Evolutionary conservation across 2,329 filamentous ascomycete species (phyloP).

Genomic region (Fusarium newnesense): DNA sequence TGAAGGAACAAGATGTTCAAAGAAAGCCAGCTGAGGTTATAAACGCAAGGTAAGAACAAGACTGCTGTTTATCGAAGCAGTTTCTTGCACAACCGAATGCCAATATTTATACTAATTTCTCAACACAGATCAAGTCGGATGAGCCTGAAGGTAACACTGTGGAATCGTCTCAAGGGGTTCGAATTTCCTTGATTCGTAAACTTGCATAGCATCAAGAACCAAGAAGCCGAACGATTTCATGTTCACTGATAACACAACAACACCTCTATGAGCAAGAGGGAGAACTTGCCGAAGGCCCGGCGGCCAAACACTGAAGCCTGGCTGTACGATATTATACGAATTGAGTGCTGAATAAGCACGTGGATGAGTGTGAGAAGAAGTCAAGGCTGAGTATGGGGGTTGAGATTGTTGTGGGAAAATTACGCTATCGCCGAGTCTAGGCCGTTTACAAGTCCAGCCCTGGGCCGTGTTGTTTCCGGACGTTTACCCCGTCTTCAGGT

Average conservation of each 20-base stretch:
- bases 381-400: not conserved
- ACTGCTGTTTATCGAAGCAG: not conserved
- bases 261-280: not conserved
- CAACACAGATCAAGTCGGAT: not conserved
- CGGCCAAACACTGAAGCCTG: not conserved
- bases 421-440: constrained; percentile 31
- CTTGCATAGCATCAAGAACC: constrained; percentile 15
- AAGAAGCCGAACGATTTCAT: constrained; percentile 16
- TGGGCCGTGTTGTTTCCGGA: constrained; percentile 13
- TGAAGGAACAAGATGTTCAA: not conserved
- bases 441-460: constrained; percentile 5
- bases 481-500: not conserved
- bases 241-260: constrained; percentile 9
- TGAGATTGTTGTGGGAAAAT: constrained; percentile 3
- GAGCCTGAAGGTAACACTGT: constrained; percentile 3
- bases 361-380: not conserved
- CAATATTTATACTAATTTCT: not conserved
- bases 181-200: constrained; percentile 1
- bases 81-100: not conserved
- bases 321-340: not conserved
- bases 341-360: not conserved
- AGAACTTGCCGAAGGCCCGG: constrained; percentile 12
- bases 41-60: not conserved
- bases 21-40: not conserved
- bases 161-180: not conserved